These are phyloP conservation scores for Morella rubra DNA, from an alignment of 306 rosid genomes.

Conservation along the genomic window DNA sequence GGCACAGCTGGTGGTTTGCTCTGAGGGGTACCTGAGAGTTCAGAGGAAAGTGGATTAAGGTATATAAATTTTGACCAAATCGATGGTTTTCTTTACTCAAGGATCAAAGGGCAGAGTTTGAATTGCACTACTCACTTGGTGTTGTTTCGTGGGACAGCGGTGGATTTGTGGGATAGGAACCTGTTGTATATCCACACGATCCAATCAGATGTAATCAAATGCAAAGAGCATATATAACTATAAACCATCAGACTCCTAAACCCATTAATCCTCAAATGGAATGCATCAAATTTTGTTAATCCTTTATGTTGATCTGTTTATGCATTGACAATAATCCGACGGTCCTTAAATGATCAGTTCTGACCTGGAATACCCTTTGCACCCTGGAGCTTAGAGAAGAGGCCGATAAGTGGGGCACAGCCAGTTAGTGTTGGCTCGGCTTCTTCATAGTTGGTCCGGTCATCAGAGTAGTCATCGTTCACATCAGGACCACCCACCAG, in stretches of 20 bases:
- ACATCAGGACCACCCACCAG: conserved; percentile 84
- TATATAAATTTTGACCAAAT: too few relatives aligned
- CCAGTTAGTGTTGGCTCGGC: conserved; percentile 83
- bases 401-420: conserved; percentile 73
- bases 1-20: conserved; percentile 13
- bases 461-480: conserved; percentile 61
- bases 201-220: neutral
- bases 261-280: too few relatives aligned
- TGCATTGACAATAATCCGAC: too few relatives aligned
- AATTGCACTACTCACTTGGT: conserved; percentile 34
- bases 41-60: too few relatives aligned
- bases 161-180: conserved; percentile 27
- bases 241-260: neutral
- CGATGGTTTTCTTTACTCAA: too few relatives aligned
- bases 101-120: neutral
- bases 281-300: too few relatives aligned
- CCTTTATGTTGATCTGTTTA: too few relatives aligned
- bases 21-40: too few relatives aligned
- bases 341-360: neutral
- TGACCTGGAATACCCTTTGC: conserved; percentile 46
- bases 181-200: conserved; percentile 28
- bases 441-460: conserved; percentile 78
- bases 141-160: conserved; percentile 29
- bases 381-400: conserved; percentile 75
- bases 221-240: neutral